phyloP scores from a whole-genome alignment of 306 rosid species.

The Geum urbanum region DNA sequence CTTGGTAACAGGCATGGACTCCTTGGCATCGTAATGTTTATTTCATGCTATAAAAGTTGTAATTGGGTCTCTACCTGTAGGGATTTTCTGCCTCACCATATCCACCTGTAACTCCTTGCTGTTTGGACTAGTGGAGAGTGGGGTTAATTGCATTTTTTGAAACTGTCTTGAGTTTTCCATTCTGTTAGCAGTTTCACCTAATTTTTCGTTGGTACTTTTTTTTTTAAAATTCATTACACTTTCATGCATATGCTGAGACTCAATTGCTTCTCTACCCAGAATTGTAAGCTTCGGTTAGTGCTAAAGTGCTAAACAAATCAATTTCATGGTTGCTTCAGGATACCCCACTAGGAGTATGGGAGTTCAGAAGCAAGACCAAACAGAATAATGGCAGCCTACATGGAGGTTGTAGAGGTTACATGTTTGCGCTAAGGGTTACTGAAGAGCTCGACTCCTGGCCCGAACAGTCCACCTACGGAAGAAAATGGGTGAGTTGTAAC shows the following conservation, averaged over 20 bases:
- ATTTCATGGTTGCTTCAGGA: constrained; percentile 26
- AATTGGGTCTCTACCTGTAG: background rate
- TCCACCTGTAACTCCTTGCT: constrained; percentile 1
- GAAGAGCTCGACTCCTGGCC: constrained; percentile 40
- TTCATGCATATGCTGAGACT: background rate
- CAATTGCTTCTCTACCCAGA: background rate
- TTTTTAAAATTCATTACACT: background rate
- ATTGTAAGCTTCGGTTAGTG: background rate
- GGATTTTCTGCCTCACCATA: constrained; percentile 3
- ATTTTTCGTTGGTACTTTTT: background rate
- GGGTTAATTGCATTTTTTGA: background rate
- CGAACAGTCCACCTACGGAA: constrained; percentile 25
- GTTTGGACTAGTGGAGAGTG: constrained; percentile 1
- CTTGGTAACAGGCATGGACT: constrained; percentile 21
- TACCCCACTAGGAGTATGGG: constrained; percentile 34
- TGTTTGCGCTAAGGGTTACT: constrained; percentile 33
- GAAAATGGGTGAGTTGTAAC: constrained; percentile 34
- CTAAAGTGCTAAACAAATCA: background rate
- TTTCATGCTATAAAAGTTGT: background rate
- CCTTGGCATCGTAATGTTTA: constrained; percentile 6
- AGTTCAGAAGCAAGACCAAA: constrained; percentile 36
- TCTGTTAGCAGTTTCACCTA: background rate
- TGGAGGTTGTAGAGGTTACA: constrained; percentile 38
- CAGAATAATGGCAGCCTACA: constrained; percentile 18
- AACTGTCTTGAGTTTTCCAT: background rate